phyloP scores from a whole-genome alignment of 371 early-diverging fungal genomes.

The Syncephalastrum monosporum region DNA sequence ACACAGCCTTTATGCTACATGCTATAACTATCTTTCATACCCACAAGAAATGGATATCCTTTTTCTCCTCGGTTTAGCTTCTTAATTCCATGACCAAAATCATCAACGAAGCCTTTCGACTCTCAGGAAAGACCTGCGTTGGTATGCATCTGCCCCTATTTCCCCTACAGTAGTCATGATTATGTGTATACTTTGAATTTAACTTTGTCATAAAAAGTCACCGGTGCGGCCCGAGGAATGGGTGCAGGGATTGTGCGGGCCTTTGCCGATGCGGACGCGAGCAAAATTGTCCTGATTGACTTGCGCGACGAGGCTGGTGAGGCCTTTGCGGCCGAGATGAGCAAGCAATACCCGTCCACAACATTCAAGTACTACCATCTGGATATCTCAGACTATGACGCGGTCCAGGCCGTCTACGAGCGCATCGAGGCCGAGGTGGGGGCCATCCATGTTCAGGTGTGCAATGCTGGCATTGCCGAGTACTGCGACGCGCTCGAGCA shows the following conservation, averaged over 20 bases:
- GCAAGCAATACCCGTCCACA: conserved; percentile 12
- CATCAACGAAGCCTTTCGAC: conserved; percentile 15
- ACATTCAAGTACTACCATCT: conserved; percentile 23
- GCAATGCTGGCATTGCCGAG: conserved; percentile 26
- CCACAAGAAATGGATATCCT: not conserved
- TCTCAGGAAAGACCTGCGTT: conserved; percentile 24
- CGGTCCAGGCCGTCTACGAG: conserved; percentile 20
- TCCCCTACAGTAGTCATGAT: not conserved
- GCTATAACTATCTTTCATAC: conserved; percentile 8
- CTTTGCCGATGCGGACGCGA: conserved; percentile 22
- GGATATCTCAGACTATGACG: conserved; percentile 24
- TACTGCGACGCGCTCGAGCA: conserved; percentile 23
- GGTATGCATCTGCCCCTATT: conserved; percentile 12
- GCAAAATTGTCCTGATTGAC: conserved; percentile 22
- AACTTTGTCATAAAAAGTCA: conserved; percentile 11
- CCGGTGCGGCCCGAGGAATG: conserved; percentile 33
- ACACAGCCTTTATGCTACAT: conserved; percentile 8
- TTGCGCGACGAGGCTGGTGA: conserved; percentile 22
- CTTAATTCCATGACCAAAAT: not conserved
- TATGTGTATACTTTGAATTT: not conserved
- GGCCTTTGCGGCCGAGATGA: conserved; percentile 8
- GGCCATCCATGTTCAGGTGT: conserved; percentile 27
- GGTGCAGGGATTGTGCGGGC: conserved; percentile 27
- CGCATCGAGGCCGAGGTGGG: conserved; percentile 20
- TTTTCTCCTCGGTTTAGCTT: not conserved